phyloP scores from a whole-genome alignment of 2,329 filamentous ascomycete genomes.

The Hymenoscyphus infarciens region DNA sequence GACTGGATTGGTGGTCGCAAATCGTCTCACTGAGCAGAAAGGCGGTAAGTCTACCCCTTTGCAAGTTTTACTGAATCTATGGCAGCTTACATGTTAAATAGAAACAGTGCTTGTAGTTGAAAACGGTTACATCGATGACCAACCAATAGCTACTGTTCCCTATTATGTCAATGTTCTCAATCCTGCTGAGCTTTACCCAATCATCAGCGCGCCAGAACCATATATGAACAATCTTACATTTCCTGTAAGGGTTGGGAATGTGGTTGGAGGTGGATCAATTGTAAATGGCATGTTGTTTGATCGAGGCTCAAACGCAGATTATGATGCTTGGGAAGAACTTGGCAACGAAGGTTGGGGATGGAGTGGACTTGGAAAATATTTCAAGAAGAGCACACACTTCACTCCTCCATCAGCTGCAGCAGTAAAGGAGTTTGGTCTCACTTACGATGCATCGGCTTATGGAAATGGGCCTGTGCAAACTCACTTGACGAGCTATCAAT shows the following conservation, averaged over 20 bases:
- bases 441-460: conserved; percentile 12
- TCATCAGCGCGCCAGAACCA: conserved; percentile 9
- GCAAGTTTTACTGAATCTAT: not conserved
- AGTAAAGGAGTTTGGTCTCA: conserved; percentile 7
- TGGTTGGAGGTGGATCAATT: conserved; percentile 36
- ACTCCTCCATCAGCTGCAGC: conserved; percentile 10
- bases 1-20: conserved; percentile 9
- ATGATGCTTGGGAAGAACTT: conserved; percentile 39
- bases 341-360: conserved; percentile 42
- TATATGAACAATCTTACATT: conserved; percentile 6
- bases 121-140: conserved; percentile 30
- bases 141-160: conserved; percentile 9
- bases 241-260: conserved; percentile 6
- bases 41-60: not conserved
- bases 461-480: conserved; percentile 12
- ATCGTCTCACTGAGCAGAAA: conserved; percentile 10
- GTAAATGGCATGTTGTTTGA: conserved; percentile 28
- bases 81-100: not conserved
- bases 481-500: conserved; percentile 9
- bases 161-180: conserved; percentile 8
- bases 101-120: conserved; percentile 40
- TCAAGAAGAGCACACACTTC: conserved; percentile 34
- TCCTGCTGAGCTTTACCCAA: conserved; percentile 5
- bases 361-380: conserved; percentile 38
- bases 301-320: conserved; percentile 21